phyloP scores from a whole-genome alignment of 768 basidiomycete genomes.

The Mrakia blollopis region DNA sequence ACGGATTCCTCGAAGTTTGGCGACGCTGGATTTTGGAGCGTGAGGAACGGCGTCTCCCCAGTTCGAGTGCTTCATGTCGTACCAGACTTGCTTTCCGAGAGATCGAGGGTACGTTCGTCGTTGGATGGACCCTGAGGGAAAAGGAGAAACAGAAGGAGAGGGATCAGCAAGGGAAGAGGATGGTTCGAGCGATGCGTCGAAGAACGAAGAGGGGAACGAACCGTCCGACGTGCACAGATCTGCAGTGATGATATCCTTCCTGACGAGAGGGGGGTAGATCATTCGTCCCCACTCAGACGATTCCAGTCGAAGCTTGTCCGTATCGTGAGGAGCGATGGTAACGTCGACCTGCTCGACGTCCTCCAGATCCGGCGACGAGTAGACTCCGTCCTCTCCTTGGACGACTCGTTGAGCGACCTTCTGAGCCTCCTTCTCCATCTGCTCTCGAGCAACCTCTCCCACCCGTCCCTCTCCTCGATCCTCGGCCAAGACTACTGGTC shows the following conservation, averaged over 20 bases:
- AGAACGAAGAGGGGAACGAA: constrained; percentile 41
- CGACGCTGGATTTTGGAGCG: constrained; percentile 50
- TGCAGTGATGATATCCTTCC: constrained; percentile 82
- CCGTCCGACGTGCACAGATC: constrained; percentile 83
- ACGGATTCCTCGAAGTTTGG: constrained; percentile 12
- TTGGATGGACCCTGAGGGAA: constrained; percentile 73
- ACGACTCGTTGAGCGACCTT: constrained; percentile 36
- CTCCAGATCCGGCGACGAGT: constrained; percentile 2
- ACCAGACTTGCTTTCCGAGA: constrained; percentile 90
- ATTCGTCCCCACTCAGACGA: constrained; percentile 86
- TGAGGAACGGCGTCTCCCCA: constrained; percentile 99
- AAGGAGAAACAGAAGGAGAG: neutral
- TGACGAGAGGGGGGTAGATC: constrained; percentile 85
- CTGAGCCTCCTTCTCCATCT: constrained; percentile 34
- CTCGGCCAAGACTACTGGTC: constrained; percentile 49
- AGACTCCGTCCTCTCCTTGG: constrained; percentile 30
- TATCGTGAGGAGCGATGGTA: constrained; percentile 18
- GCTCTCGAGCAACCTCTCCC: constrained; percentile 40
- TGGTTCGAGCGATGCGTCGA: neutral
- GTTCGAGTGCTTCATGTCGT: constrained; percentile 84
- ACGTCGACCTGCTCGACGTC: constrained; percentile 14
- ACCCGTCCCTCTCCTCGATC: constrained; percentile 34
- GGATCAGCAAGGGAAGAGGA: constrained; percentile 26
- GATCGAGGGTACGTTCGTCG: constrained; percentile 86
- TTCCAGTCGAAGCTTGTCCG: constrained; percentile 61